Conservation (phyloP, 441 rosid species). For the Erodium chrysanthum region DNA sequence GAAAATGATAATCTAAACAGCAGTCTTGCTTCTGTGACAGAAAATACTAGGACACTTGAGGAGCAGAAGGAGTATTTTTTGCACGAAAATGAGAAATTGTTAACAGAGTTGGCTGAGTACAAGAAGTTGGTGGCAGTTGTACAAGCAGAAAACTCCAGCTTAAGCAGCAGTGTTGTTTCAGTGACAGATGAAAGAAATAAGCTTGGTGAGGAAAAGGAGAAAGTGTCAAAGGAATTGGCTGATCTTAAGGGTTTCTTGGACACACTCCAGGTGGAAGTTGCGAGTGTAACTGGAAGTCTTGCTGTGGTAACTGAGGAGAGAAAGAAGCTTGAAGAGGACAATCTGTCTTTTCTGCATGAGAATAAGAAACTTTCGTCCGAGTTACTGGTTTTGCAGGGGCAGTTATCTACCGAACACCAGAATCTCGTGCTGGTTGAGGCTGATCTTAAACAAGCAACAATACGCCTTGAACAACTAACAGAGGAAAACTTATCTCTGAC, state of each 20-base stretch:
- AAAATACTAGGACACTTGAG: conserved; percentile 38
- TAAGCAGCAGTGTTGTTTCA: conserved; percentile 35
- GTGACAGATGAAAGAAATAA: conserved; percentile 36
- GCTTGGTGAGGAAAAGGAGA: conserved; percentile 48
- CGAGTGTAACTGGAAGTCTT: conserved; percentile 32
- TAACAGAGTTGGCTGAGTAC: conserved; percentile 48
- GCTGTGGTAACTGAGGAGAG: conserved; percentile 33
- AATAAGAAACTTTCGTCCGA: conserved; percentile 52
- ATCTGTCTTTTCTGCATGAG: conserved; percentile 32
- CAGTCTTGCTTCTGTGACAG: conserved; percentile 36
- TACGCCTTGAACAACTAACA: conserved; percentile 40
- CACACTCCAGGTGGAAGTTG: conserved; percentile 36
- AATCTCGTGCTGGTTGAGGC: conserved; percentile 34
- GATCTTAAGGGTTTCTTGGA: conserved; percentile 33
- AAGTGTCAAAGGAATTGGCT: conserved; percentile 29
- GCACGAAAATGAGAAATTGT: conserved; percentile 47
- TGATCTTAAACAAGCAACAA: conserved; percentile 38
- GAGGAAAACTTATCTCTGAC: conserved; percentile 44
- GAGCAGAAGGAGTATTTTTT: conserved; percentile 36
- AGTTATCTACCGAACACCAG: conserved; percentile 36
- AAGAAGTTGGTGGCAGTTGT: conserved; percentile 43
- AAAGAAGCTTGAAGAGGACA: conserved; percentile 44
- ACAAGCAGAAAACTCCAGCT: conserved; percentile 39
- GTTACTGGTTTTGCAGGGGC: conserved; percentile 46
- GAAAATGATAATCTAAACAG: conserved; percentile 48